A percentile compares a stretch with the other conserved stretches of the same genome.
Conservation (phyloP, 805 yeast genomes). For the Monosporozyma yasuniensis region DNA sequence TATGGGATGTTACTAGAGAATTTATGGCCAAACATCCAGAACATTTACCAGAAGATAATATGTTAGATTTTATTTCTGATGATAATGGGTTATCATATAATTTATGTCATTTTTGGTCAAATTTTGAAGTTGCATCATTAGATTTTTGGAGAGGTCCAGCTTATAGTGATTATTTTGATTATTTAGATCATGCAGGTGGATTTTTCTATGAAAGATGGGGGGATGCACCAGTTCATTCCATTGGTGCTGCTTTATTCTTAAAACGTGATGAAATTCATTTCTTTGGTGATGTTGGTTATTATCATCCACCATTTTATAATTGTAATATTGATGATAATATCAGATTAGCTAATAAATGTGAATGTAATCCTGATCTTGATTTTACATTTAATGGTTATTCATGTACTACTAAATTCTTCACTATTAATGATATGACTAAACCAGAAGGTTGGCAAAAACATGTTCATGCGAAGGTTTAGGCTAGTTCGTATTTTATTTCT, state of each 20-base stretch:
- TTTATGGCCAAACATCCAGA: conserved; percentile 56
- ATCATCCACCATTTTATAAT: conserved; percentile 70
- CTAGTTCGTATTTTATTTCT: too few relatives aligned
- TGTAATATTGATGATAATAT: conserved; percentile 62
- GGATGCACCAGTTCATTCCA: conserved; percentile 87
- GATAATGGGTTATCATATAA: conserved; percentile 67
- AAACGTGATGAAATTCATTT: conserved; percentile 63
- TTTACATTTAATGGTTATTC: conserved; percentile 71
- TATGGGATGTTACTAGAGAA: conserved; percentile 62
- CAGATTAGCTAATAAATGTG: conserved; percentile 57
- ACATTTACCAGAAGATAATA: conserved; percentile 48
- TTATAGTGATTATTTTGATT: conserved; percentile 60
- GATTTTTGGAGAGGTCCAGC: conserved; percentile 68
- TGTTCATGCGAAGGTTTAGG: conserved; percentile 1
- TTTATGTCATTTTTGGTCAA: conserved; percentile 86
- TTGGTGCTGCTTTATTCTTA: conserved; percentile 74
- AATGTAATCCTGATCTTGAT: conserved; percentile 60
- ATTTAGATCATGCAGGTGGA: conserved; percentile 77
- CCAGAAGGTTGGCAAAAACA: conserved; percentile 58
- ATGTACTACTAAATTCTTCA: conserved; percentile 58
- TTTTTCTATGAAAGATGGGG: conserved; percentile 93
- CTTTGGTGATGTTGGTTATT: conserved; percentile 80
- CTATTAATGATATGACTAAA: conserved; percentile 45
- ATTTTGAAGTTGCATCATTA: conserved; percentile 73
- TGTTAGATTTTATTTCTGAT: conserved; percentile 61